Evolutionary conservation across 2,329 filamentous ascomycete genomes (phyloP).

Genomic region (Hortaea werneckii): DNA sequence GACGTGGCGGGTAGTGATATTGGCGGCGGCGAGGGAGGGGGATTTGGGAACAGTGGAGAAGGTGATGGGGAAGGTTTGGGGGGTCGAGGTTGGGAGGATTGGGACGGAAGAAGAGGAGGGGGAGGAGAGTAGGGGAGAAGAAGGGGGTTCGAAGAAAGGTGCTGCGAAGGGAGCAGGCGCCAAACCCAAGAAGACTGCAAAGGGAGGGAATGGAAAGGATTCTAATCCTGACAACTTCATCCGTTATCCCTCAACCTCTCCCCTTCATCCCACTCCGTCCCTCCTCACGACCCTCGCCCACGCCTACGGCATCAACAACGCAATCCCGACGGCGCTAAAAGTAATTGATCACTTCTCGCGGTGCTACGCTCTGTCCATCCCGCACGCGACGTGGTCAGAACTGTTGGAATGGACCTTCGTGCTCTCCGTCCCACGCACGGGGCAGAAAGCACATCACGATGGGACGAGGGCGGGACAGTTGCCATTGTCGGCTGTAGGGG

Average conservation of each 20-base stretch:
- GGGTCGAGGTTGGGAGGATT: constrained; percentile 39
- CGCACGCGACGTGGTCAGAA: constrained; percentile 51
- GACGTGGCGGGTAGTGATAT: constrained; percentile 45
- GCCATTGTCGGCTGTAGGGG: constrained; percentile 34
- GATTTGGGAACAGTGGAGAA: constrained; percentile 37
- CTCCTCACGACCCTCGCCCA: constrained; percentile 60
- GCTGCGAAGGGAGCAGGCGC: constrained; percentile 28
- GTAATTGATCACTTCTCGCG: constrained; percentile 54
- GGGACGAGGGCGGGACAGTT: constrained; percentile 28
- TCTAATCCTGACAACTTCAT: too few species aligned
- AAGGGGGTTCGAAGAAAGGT: constrained; percentile 23
- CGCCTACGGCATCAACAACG: constrained; percentile 55
- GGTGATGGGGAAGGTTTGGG: constrained; percentile 45
- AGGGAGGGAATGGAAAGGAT: too few species aligned
- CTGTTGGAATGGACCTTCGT: constrained; percentile 59
- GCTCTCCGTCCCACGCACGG: constrained; percentile 31
- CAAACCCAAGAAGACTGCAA: too few species aligned
- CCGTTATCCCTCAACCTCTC: constrained; percentile 26
- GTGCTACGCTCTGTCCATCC: constrained; percentile 49
- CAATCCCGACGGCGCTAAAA: constrained; percentile 48
- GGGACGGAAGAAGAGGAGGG: constrained; percentile 21
- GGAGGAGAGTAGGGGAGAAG: constrained; percentile 1
- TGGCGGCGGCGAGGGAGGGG: constrained; percentile 44
- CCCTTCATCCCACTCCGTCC: constrained; percentile 46
- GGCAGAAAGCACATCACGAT: constrained; percentile 22